Conservation (phyloP, 164 flowering plant genomes). For the Vitis cinerea region DNA sequence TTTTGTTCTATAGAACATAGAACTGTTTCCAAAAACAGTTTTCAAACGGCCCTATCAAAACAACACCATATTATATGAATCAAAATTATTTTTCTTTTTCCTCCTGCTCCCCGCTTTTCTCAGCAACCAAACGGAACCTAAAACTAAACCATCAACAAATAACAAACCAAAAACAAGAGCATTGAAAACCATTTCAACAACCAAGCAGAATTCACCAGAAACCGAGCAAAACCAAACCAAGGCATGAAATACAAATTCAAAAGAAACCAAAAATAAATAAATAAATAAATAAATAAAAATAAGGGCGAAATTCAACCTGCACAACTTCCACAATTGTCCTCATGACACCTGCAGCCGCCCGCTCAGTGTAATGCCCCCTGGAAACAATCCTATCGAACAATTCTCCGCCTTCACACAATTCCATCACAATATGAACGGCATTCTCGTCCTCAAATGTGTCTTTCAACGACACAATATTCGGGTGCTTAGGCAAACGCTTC, state of each 20-base stretch:
- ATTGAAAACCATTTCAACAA: no score
- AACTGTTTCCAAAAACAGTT: no score
- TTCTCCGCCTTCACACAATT: conserved; percentile 57
- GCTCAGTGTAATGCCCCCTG: conserved; percentile 59
- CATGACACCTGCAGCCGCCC: conserved; percentile 53
- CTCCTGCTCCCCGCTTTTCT: no score
- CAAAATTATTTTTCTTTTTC: not conserved
- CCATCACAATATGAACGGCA: conserved; percentile 67
- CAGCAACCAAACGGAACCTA: no score
- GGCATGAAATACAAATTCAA: not conserved
- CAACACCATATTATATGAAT: not conserved
- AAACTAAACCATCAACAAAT: no score
- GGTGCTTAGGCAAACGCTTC: conserved; percentile 60
- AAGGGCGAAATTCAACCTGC: conserved; percentile 27
- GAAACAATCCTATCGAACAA: conserved; percentile 52
- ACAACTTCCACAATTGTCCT: conserved; percentile 58
- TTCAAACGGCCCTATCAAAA: no score
- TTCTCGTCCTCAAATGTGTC: conserved; percentile 60
- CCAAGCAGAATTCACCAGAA: no score
- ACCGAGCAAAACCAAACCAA: not conserved
- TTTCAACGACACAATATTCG: conserved; percentile 52
- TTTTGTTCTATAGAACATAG: no score
- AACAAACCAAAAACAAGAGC: no score
- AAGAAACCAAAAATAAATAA: no score
- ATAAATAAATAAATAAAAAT: not conserved